Conservation (phyloP, 2,329 filamentous ascomycete species). For the Claviceps lovelessii region DNA sequence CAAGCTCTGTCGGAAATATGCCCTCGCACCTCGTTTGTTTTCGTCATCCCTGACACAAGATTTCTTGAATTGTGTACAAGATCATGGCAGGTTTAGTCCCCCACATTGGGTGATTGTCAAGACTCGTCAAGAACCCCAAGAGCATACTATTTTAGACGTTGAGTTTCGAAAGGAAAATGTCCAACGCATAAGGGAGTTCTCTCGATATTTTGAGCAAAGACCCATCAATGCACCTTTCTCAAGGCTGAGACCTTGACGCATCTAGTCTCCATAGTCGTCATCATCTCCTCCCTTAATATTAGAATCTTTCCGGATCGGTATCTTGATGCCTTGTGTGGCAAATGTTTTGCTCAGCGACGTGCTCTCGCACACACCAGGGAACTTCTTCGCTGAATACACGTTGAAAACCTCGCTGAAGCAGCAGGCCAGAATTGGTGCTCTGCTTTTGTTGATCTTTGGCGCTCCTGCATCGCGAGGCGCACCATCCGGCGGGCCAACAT, state of each 20-base stretch:
- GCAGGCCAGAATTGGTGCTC: slow-evolving; percentile 68
- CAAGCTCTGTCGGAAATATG: neutral
- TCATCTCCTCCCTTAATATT: slow-evolving; percentile 37
- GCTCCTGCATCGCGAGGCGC: slow-evolving; percentile 25
- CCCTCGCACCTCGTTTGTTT: too few relatives aligned
- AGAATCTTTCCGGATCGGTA: slow-evolving; percentile 84
- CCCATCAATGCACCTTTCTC: too few relatives aligned
- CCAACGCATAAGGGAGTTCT: too few relatives aligned
- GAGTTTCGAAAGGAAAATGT: too few relatives aligned
- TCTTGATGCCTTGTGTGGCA: slow-evolving; percentile 87
- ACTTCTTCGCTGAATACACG: slow-evolving; percentile 95
- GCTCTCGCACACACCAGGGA: slow-evolving; percentile 91
- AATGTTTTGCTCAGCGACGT: slow-evolving; percentile 86
- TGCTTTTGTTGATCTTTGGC: slow-evolving; percentile 51
- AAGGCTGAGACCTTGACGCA: neutral
- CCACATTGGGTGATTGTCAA: too few relatives aligned
- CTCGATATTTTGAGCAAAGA: too few relatives aligned
- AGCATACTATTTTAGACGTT: too few relatives aligned
- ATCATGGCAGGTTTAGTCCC: too few relatives aligned
- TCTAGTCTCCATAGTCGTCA: slow-evolving; percentile 28
- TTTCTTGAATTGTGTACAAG: too few relatives aligned
- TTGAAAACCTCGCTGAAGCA: slow-evolving; percentile 82
- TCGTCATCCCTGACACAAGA: too few relatives aligned
- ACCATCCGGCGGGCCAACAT: slow-evolving; percentile 47
- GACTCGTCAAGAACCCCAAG: too few relatives aligned